phyloP scores from a whole-genome alignment of 371 early-diverging fungal genomes.

The Saksenaea oblongispora region DNA sequence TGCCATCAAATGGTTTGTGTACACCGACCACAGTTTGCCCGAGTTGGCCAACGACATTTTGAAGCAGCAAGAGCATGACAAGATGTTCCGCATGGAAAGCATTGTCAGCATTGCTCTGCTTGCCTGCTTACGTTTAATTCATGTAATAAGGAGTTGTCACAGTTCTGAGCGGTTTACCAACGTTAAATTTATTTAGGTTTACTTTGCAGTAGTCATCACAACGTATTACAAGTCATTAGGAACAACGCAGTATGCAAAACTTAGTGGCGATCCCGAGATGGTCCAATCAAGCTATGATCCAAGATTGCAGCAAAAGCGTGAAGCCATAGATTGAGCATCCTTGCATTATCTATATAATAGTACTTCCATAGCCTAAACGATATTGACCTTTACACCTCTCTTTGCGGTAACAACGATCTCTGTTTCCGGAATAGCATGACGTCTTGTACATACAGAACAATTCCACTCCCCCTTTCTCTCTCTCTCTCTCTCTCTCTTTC shows the following conservation, averaged over 20 bases:
- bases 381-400: too few species aligned
- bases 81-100: slow-evolving; percentile 34
- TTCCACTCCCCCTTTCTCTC: too few species aligned
- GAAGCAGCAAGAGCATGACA: slow-evolving; percentile 25
- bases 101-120: slow-evolving; percentile 45
- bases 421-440: too few species aligned
- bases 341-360: too few species aligned
- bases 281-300: background rate
- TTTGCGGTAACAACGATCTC: too few species aligned
- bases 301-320: background rate
- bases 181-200: slow-evolving; percentile 27
- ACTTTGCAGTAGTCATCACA: slow-evolving; percentile 42
- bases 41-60: slow-evolving; percentile 32
- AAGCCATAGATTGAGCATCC: background rate
- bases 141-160: slow-evolving; percentile 23
- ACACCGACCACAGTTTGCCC: slow-evolving; percentile 48
- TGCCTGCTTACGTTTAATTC: slow-evolving; percentile 31
- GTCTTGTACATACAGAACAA: too few species aligned
- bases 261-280: slow-evolving; percentile 14
- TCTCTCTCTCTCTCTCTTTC: too few species aligned
- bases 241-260: slow-evolving; percentile 32
- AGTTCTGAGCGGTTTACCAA: background rate
- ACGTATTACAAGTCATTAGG: slow-evolving; percentile 32
- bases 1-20: slow-evolving; percentile 46
- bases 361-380: too few species aligned